These are phyloP conservation scores for Claviceps sp. DNA, from an alignment of 2,329 filamentous ascomycete species.

Conservation along the genomic window DNA sequence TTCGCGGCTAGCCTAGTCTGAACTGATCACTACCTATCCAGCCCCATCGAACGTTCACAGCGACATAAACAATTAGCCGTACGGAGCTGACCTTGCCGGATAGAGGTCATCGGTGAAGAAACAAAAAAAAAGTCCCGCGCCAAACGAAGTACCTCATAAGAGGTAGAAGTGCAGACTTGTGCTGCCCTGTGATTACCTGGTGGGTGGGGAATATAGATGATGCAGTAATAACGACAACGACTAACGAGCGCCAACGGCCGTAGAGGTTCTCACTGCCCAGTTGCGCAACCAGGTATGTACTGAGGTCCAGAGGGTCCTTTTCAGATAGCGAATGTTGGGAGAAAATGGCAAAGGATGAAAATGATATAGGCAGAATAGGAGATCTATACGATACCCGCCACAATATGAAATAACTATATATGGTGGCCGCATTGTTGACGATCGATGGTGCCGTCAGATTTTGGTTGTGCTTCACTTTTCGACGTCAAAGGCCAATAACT, in stretches of 20 bases:
- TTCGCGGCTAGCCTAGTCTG: too few relatives aligned
- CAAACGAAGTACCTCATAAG: too few relatives aligned
- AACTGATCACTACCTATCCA: too few relatives aligned
- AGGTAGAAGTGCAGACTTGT: too few relatives aligned
- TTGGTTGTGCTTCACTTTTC: background rate
- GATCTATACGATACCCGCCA: background rate
- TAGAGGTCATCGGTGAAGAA: too few relatives aligned
- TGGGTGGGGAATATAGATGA: background rate
- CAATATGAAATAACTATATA: background rate
- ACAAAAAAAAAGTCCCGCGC: too few relatives aligned
- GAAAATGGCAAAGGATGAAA: background rate
- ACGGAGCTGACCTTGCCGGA: too few relatives aligned
- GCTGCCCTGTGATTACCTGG: too few relatives aligned
- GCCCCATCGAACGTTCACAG: too few relatives aligned
- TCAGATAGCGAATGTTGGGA: background rate
- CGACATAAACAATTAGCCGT: too few relatives aligned
- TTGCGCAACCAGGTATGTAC: background rate
- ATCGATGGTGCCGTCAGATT: background rate
- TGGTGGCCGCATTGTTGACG: background rate
- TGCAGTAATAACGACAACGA: background rate
- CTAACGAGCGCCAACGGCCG: background rate
- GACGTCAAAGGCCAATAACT: background rate
- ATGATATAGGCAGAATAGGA: background rate
- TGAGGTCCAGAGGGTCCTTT: background rate
- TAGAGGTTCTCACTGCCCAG: constrained; percentile 3